phyloP scores from a whole-genome alignment of 306 rosid genomes.

The Vigna mungo region DNA sequence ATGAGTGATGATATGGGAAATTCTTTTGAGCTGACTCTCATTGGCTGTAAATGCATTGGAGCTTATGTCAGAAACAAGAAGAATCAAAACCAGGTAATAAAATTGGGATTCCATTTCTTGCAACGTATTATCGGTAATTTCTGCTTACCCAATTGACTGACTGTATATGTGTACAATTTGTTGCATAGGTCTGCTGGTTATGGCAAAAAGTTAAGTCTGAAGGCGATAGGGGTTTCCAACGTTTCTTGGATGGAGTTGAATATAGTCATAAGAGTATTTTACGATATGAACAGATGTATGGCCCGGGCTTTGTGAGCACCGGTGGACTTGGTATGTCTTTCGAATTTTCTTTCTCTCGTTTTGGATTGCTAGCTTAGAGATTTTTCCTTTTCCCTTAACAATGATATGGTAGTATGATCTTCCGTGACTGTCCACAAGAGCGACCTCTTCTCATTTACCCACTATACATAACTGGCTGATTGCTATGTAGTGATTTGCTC shows the following conservation, averaged over 20 bases:
- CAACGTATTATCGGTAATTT: slow-evolving; percentile 2
- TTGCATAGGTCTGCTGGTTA: slow-evolving; percentile 86
- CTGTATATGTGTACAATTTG: slow-evolving; percentile 19
- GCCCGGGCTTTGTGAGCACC: slow-evolving; percentile 73
- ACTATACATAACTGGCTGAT: slow-evolving; percentile 22
- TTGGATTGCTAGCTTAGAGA: background rate
- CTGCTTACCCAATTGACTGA: slow-evolving; percentile 37
- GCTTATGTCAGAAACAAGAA: slow-evolving; percentile 92
- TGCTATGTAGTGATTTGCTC: slow-evolving; percentile 20
- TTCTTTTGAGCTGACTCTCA: slow-evolving; percentile 85
- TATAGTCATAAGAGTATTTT: slow-evolving; percentile 60
- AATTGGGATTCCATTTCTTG: slow-evolving; percentile 15
- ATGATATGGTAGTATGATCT: slow-evolving; percentile 34
- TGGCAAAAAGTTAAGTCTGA: slow-evolving; percentile 67
- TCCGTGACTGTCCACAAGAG: slow-evolving; percentile 1
- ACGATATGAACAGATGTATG: slow-evolving; percentile 67
- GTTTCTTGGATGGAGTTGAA: slow-evolving; percentile 65
- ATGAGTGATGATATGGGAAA: slow-evolving; percentile 64
- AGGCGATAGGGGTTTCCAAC: slow-evolving; percentile 68
- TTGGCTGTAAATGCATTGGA: slow-evolving; percentile 92
- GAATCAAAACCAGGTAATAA: slow-evolving; percentile 91
- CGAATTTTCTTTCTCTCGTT: slow-evolving; percentile 8
- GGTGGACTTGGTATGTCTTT: slow-evolving; percentile 71
- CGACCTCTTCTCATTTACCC: slow-evolving; percentile 35
- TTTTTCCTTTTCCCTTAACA: background rate